Evolutionary conservation across 2,329 filamentous ascomycete species (phyloP).

Genomic region (Rhynchosporium agropyri): DNA sequence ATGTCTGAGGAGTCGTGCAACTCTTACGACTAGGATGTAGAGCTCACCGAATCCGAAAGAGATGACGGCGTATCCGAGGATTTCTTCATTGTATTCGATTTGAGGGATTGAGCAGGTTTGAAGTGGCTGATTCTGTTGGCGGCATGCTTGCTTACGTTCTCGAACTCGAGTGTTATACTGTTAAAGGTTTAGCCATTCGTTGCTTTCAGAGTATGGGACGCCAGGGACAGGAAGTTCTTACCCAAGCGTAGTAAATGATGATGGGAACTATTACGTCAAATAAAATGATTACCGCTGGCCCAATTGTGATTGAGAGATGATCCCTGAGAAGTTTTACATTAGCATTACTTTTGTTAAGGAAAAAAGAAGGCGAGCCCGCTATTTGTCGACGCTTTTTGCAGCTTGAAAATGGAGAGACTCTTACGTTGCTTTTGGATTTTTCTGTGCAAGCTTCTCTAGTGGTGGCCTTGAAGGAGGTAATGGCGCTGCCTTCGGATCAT

Average conservation of each 20-base stretch:
- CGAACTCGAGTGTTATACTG: slow-evolving; percentile 25
- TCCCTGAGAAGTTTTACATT: slow-evolving; percentile 15
- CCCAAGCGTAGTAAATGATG: slow-evolving; percentile 34
- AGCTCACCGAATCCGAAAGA: slow-evolving; percentile 33
- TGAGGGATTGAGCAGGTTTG: slow-evolving; percentile 24
- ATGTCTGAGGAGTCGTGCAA: slow-evolving; percentile 25
- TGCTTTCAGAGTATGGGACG: neutral
- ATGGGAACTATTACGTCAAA: slow-evolving; percentile 34
- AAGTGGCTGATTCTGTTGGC: slow-evolving; percentile 14
- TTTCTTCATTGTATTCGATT: slow-evolving; percentile 30
- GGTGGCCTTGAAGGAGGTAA: slow-evolving; percentile 10
- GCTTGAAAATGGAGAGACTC: neutral
- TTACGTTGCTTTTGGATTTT: slow-evolving; percentile 29
- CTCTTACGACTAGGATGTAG: slow-evolving; percentile 30
- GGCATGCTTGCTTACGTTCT: slow-evolving; percentile 25
- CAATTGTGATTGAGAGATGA: slow-evolving; percentile 34
- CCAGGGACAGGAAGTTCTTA: neutral
- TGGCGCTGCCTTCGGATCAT: slow-evolving; percentile 13
- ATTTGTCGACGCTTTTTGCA: neutral
- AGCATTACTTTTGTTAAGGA: neutral
- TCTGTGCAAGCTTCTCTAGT: slow-evolving; percentile 35
- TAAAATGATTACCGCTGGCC: slow-evolving; percentile 31
- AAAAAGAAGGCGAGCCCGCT: neutral
- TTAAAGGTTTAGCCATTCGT: neutral
- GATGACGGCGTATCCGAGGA: slow-evolving; percentile 32